Conservation (phyloP, 2,329 filamentous ascomycete species). For the Cercospora janseana region DNA sequence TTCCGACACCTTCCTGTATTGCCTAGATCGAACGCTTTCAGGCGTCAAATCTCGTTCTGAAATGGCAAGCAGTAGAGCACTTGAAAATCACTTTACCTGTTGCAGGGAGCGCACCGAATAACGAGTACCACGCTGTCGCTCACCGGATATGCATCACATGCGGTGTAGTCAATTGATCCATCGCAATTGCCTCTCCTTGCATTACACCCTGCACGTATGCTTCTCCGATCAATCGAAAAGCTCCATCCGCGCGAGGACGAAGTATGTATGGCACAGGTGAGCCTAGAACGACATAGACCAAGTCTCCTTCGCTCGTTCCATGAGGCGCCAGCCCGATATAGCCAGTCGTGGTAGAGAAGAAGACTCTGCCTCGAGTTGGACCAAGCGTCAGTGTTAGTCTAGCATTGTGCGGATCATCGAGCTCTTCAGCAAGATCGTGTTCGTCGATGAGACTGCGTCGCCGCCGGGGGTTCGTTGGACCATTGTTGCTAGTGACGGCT, state of each 20-base stretch:
- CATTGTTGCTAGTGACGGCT: background rate
- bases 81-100: too few species aligned
- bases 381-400: conserved; percentile 31
- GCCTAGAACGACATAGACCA: conserved; percentile 32
- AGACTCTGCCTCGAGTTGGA: conserved; percentile 32
- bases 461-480: conserved; percentile 2
- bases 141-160: conserved; percentile 4
- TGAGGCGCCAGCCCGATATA: conserved; percentile 32
- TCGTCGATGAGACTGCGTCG: conserved; percentile 32
- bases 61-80: too few species aligned
- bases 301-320: conserved; percentile 32
- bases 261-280: conserved; percentile 31
- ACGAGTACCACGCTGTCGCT: too few species aligned
- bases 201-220: conserved; percentile 38
- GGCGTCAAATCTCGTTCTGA: too few species aligned
- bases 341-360: conserved; percentile 31
- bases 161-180: conserved; percentile 23
- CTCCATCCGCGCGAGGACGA: conserved; percentile 18
- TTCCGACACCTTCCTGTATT: too few species aligned
- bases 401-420: conserved; percentile 26
- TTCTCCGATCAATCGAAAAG: conserved; percentile 35
- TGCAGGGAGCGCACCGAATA: too few species aligned
- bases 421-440: conserved; percentile 15
- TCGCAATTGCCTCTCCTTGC: conserved; percentile 33
- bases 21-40: too few species aligned